Conservation (phyloP, 371 early-diverging fungal genomes). For the Mucor plumbeus region DNA sequence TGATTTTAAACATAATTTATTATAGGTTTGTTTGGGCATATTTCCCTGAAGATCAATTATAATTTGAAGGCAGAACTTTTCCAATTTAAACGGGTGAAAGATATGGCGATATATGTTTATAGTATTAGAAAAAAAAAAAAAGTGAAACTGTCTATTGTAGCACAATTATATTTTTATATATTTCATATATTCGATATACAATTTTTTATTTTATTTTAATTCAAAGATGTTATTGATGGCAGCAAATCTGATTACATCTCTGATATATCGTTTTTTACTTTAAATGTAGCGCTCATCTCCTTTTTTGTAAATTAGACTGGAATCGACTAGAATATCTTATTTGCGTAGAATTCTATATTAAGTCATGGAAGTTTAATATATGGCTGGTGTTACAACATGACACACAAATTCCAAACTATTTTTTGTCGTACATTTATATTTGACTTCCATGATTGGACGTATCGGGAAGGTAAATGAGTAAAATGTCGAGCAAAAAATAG, state of each 20-base stretch:
- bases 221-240: neutral
- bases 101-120: neutral
- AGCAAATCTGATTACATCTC: neutral
- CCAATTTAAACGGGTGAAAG: slow-evolving; percentile 3
- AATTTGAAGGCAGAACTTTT: neutral
- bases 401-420: neutral
- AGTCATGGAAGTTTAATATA: neutral
- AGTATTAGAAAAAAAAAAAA: neutral
- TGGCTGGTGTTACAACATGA: neutral
- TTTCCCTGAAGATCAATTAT: slow-evolving; percentile 8
- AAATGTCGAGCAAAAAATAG: neutral
- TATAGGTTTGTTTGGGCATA: slow-evolving; percentile 1
- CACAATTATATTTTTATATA: neutral
- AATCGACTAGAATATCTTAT: neutral
- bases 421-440: neutral
- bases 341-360: neutral
- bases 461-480: neutral
- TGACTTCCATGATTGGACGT: neutral
- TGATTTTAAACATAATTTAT: neutral
- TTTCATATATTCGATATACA: neutral
- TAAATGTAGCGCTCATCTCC: neutral
- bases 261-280: slow-evolving; percentile 3
- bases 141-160: neutral
- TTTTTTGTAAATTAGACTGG: neutral
- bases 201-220: neutral